Evolutionary conservation across 1,284 basidiomycete genomes (phyloP).

Genomic region (Pascua guehoae): DNA sequence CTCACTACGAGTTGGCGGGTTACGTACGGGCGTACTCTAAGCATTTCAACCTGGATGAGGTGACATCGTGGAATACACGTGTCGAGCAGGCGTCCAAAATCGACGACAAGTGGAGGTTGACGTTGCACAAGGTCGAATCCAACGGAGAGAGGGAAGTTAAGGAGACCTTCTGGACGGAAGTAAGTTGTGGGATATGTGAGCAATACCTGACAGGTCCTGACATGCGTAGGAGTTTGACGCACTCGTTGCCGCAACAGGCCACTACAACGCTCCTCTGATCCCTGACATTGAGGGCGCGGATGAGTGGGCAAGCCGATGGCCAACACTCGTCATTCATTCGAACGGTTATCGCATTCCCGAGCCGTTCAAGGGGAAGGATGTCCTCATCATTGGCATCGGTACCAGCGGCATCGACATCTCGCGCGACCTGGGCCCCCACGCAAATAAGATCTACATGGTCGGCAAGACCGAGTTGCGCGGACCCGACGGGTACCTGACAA

Average conservation of each 20-base stretch:
- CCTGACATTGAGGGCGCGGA: conserved; percentile 49
- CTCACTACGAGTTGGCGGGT: conserved; percentile 21
- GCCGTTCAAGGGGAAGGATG: conserved; percentile 47
- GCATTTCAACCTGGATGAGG: conserved; percentile 49
- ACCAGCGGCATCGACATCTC: conserved; percentile 54
- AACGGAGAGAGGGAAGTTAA: conserved; percentile 39
- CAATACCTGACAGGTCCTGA: background rate
- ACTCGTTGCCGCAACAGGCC: conserved; percentile 53
- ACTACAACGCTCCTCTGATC: conserved; percentile 47
- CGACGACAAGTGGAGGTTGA: conserved; percentile 20
- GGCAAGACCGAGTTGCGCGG: conserved; percentile 35
- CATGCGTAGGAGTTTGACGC: conserved; percentile 53
- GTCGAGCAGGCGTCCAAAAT: conserved; percentile 51
- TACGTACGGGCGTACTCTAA: conserved; percentile 43
- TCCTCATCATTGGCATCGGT: conserved; percentile 55
- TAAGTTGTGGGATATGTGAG: conserved; percentile 19
- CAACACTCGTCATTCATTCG: conserved; percentile 50
- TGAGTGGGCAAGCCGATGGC: conserved; percentile 50
- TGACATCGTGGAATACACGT: conserved; percentile 54
- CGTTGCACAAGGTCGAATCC: conserved; percentile 48
- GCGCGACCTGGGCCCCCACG: conserved; percentile 31
- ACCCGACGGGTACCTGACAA: conserved; percentile 31
- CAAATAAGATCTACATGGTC: conserved; percentile 23
- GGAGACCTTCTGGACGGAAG: conserved; percentile 39
- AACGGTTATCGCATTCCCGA: conserved; percentile 54